These are phyloP conservation scores for Hura crepitans DNA, from an alignment of 441 rosid genomes.

Conservation along the genomic window DNA sequence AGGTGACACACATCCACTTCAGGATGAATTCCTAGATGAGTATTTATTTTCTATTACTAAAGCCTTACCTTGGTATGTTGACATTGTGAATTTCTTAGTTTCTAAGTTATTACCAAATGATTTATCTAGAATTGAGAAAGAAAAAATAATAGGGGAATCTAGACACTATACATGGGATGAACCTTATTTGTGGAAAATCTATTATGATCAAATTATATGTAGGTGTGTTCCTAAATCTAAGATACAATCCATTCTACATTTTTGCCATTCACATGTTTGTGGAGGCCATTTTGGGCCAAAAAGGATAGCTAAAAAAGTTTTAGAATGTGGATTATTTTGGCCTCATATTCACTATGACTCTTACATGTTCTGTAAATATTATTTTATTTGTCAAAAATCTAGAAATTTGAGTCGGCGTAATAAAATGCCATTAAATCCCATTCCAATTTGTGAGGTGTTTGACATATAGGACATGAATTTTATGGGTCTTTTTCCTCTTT, in stretches of 20 bases:
- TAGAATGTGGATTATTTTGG: not conserved
- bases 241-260: not conserved
- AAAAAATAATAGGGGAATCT: not conserved
- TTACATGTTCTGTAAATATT: not conserved
- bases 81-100: not conserved
- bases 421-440: not conserved
- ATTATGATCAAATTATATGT: not conserved
- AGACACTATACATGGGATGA: not conserved
- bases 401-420: too few species aligned
- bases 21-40: too few species aligned
- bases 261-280: not conserved
- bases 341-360: not conserved
- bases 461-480: not conserved
- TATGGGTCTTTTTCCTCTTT: not conserved
- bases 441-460: not conserved
- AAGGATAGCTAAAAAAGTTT: not conserved
- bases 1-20: too few species aligned
- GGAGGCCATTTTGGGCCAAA: too few species aligned
- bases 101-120: too few species aligned
- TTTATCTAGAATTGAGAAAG: not conserved
- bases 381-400: not conserved
- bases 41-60: too few species aligned
- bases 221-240: not conserved
- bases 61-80: not conserved
- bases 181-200: not conserved